phyloP scores from a whole-genome alignment of 768 basidiomycete genomes.

The Termitomyces sp. region DNA sequence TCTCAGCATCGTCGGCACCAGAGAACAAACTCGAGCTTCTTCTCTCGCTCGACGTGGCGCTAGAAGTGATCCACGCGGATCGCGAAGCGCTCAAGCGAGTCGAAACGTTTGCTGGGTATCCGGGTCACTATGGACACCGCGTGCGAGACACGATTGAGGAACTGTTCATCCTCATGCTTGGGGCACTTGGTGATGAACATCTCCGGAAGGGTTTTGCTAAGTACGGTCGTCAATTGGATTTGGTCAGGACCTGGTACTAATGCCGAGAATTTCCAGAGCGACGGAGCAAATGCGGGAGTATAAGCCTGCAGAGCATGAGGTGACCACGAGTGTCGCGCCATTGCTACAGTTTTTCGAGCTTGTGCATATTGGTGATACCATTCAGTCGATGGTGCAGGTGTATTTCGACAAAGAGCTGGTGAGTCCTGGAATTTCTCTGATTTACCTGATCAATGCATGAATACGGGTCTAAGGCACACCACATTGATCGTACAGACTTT shows the following conservation, averaged over 20 bases:
- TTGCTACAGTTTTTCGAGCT: constrained; percentile 96
- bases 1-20: background rate
- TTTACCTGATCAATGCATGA: background rate
- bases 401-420: constrained; percentile 97
- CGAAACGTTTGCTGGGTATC: constrained; percentile 86
- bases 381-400: constrained; percentile 96
- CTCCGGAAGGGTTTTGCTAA: constrained; percentile 72
- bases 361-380: constrained; percentile 95
- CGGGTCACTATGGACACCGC: constrained; percentile 79
- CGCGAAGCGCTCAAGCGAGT: constrained; percentile 89
- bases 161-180: constrained; percentile 80
- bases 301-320: constrained; percentile 82
- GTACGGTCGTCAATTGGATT: constrained; percentile 36
- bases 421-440: constrained; percentile 18
- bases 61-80: constrained; percentile 90
- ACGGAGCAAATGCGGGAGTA: constrained; percentile 88
- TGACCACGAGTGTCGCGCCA: constrained; percentile 82
- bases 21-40: constrained; percentile 68
- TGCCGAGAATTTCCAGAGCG: constrained; percentile 49
- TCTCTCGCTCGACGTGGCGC: constrained; percentile 85
- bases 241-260: background rate
- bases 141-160: constrained; percentile 95
- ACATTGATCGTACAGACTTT: constrained; percentile 93
- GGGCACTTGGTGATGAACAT: constrained; percentile 74
- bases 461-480: constrained; percentile 48